Conservation (phyloP, 1,284 basidiomycete genomes). For the Fomitiporia mediterranea region DNA sequence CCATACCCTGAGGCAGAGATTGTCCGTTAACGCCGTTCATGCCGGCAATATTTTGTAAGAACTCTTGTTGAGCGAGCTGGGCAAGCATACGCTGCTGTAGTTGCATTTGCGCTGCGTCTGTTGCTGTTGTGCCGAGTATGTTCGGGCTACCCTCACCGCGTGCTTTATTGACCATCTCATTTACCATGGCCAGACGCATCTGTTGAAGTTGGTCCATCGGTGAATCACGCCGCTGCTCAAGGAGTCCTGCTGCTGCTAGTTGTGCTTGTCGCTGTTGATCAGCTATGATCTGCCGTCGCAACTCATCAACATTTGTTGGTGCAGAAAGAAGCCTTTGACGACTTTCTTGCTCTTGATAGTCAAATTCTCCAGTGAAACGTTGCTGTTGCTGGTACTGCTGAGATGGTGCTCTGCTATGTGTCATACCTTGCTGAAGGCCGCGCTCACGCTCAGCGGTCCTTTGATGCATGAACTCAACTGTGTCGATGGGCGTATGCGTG, state of each 20-base stretch:
- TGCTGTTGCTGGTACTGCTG: constrained; percentile 22
- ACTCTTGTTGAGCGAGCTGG: constrained; percentile 66
- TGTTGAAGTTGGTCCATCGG: constrained; percentile 17
- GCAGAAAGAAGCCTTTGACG: background rate
- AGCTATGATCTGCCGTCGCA: constrained; percentile 15
- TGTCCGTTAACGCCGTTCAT: constrained; percentile 30
- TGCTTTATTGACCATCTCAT: constrained; percentile 16
- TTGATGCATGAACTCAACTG: constrained; percentile 13
- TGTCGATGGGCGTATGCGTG: background rate
- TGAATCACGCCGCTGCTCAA: constrained; percentile 32
- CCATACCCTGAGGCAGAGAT: constrained; percentile 11
- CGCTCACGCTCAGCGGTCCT: constrained; percentile 28
- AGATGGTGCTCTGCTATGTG: constrained; percentile 28
- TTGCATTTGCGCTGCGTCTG: constrained; percentile 49
- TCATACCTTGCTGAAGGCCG: constrained; percentile 34
- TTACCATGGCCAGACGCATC: constrained; percentile 10
- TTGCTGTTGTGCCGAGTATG: constrained; percentile 6
- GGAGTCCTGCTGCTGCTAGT: constrained; percentile 36
- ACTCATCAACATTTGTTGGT: constrained; percentile 7
- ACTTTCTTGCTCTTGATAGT: constrained; percentile 6
- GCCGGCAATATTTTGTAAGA: constrained; percentile 57
- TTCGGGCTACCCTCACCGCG: background rate
- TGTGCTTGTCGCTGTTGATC: constrained; percentile 27
- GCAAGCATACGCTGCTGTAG: constrained; percentile 67
- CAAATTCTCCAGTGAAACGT: constrained; percentile 9